Base-by-base conservation (phyloP, 768 basidiomycete species). In the Mycena sanguinolenta region DNA sequence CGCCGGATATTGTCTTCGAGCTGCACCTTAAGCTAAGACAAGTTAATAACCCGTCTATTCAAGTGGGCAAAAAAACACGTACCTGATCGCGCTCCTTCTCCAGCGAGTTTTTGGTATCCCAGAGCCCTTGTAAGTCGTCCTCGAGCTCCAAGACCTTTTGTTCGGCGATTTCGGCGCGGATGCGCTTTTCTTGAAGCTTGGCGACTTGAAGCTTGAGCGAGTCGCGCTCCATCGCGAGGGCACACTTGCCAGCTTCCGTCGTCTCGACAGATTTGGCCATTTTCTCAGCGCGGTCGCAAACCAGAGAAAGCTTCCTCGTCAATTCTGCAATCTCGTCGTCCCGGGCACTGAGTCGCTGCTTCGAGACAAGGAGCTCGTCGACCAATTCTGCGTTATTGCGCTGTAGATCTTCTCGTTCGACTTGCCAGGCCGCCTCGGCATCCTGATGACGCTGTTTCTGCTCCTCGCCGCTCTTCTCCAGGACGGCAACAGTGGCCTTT, bases 211-310 rank as follows among this genome's bases (percentile, higher is more conserved):
- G 74, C 73, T 82, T 81, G 32, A 86, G 67, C 9, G 78, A 77
- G 50, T 85, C 84, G 23, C 83, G 80, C 68, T 88, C 87, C 16
- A 76, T 76, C 70, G 85, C 81, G 54, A 85, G 71, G 46, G 77
- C 80, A 14, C 76, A 72, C 69, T 78, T 80, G 64, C 83, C 82
- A 65, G 77, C 81, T 75, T 79, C 79, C 38, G 89, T 75, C 30
- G 76, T 77, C 34, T 82, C 76, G 23, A 87, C 81, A 69, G 80
- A 82, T 73, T 88, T 89, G 30, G 82, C 80, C n/a, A 82, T 77
- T 66, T 81, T 81, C 77, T 92, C 91, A 13, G 91, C 89, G 60
- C 88, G 82, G 39, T 83, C 81, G 90, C 91, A 91, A 77, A 92
- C 91, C 8, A 87, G 87, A 73, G 91, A 89, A 30, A 94, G 77